Conservation (phyloP, 2,329 filamentous ascomycete species). For the Neofusicoccum cordaticola region DNA sequence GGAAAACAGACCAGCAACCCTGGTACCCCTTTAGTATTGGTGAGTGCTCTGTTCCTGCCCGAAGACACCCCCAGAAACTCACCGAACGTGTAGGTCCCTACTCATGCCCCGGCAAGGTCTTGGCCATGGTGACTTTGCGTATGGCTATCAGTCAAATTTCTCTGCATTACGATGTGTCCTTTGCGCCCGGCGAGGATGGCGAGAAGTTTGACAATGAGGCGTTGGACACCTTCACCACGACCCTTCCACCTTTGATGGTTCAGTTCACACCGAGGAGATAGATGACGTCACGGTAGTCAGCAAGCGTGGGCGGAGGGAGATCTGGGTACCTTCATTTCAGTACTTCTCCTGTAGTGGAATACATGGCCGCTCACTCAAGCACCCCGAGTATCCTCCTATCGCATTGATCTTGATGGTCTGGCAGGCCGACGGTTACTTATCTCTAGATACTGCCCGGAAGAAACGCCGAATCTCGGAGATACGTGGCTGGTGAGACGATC, state of each 20-base stretch:
- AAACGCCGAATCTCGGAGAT: too few relatives aligned
- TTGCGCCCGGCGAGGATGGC: constrained; percentile 38
- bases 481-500: too few relatives aligned
- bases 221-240: constrained; percentile 31
- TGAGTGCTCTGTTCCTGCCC: not conserved
- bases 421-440: too few relatives aligned
- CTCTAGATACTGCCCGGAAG: too few relatives aligned
- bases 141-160: constrained; percentile 60
- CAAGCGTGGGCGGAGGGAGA: too few relatives aligned
- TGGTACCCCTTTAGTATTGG: constrained; percentile 21
- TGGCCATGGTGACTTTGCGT: constrained; percentile 66
- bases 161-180: constrained; percentile 57
- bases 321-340: too few relatives aligned
- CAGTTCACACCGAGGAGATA: not conserved
- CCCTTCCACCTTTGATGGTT: not conserved
- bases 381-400: too few relatives aligned
- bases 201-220: constrained; percentile 30
- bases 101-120: constrained; percentile 69
- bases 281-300: too few relatives aligned
- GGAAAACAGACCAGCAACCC: constrained; percentile 23
- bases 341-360: too few relatives aligned
- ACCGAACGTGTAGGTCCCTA: constrained; percentile 50
- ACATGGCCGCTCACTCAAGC: too few relatives aligned
- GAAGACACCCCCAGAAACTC: too few relatives aligned
- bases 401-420: too few relatives aligned